Base-by-base conservation (phyloP, 257 asterid genomes). In the Coffea canephora region DNA sequence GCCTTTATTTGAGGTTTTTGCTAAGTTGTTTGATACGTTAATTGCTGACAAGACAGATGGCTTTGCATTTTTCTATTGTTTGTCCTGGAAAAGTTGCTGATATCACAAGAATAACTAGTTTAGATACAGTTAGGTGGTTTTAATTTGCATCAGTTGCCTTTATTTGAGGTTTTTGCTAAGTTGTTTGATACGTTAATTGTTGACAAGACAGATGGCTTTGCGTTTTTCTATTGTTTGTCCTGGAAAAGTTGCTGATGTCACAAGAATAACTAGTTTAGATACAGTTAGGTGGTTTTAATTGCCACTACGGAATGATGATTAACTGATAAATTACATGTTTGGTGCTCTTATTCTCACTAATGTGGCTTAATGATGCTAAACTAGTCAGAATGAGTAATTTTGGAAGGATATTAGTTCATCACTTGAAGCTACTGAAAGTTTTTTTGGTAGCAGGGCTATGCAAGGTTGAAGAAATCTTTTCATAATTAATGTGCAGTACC, bases 341-440 rank as follows among this genome's bases (percentile, higher is more conserved):
- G 39, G 13, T 46, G 15, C 18, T 69, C 8, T 69, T 73, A 23
- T 43, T 73, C 8, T 52, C 11, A 34, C 46, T 27, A 31, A 62
- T 54, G 45, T 31, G 59, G 55, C 50, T 73, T 52, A 31, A 15
- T 18, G 77, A 74, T 74, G 67, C 55, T 65, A 54, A 74, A 34
- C 65, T 52, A 15, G 25, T 52, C 48, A 12, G 49, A 31, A 66
- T 34, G 67, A 18, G 68, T 34, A 16, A 3, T 57, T 52, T 18
- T 21, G 21, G 23, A 19, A 57, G 6, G 27, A 34, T 5, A 4
- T 15, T 39, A 34, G 48, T 50, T 73, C 19, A 8, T 6, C 36
- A 50, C 19, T 25, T 54, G 59, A 34, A 18, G 31, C 27, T 8
- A 54, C 13, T 54, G 25, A 18, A 74, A 8, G 1, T 52, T 18